Base-by-base conservation (phyloP, 2,329 filamentous ascomycete species). In the Aquanectria penicillioides region DNA sequence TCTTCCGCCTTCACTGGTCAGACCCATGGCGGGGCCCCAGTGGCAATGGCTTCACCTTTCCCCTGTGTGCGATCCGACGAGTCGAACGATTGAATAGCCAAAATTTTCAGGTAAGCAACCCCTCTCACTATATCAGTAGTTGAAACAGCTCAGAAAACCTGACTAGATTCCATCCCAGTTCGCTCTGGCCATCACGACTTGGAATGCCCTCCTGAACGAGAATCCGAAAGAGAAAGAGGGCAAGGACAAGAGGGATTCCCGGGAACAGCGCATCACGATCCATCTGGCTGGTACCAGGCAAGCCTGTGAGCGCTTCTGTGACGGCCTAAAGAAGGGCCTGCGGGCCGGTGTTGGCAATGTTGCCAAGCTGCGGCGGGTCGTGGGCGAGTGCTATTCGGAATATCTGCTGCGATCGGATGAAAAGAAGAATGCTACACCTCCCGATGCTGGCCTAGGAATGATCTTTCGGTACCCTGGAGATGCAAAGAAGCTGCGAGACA, bases 401-500 rank as follows among this genome's bases (percentile, higher is more conserved):
- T 94, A 94, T 73, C 80, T 91, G 51, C 84, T 91, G 29, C 85
- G 87, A 25, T 79, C 85, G 1, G 87, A 88, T 43, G 84, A 86
- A 31, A 85, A 83, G 73, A 88, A 89, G 70, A 81, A 81, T 20
- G 81, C 80, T 33, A 66, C 48, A 4, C 76, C 77, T 1, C 94
- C 95, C n/a, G 94, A 99, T 77, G 95, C 94, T 18, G 95, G 95
- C 2, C 81, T 99, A 29, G 95, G 95, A 29, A 92, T 96, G 85
- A 65, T 96, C 12, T 99, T 97, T 77, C 89, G 90, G 70, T 99
- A 99, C 72, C 95, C 95, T 2, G 95, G 95, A 55, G 96, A 99
- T 78, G 87, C 94, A 31, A 92, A 94, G 73, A 98, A 98, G 78
- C 83, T 98, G 59, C 86, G 95, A 67, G 95, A 99, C 75, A 86